Base-by-base conservation (phyloP, 2,329 filamentous ascomycete species). In the Cladosporium oxysporum region DNA sequence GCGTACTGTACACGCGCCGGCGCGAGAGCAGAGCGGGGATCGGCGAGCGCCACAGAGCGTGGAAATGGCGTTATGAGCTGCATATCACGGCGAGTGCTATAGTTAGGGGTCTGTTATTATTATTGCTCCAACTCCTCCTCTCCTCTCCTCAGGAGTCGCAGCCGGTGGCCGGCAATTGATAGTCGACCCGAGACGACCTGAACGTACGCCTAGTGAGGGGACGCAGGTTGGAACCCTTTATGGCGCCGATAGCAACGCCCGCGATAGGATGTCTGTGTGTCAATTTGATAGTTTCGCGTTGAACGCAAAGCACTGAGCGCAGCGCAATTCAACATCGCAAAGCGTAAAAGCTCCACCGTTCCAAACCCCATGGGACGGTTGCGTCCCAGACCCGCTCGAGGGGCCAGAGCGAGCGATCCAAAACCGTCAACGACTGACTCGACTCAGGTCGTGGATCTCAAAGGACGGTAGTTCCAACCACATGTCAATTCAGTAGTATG, bases 281-380 rank as follows among this genome's bases (percentile, higher is more conserved):
- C 41, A 11, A 12, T 21, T 21, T 12, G 41, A 47, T 31, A 21
- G 31, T 55, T 31, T 29, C n/a, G 23, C n/a, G 33, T 47, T 44
- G 35, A 59, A 35, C 11, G 35, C 11, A 35, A 29, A 26, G 28
- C 26, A 29, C 33, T 35, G 33, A 35, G 33, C 33, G 33, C 33
- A 5, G 12, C 33, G 33, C 12, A 35, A 35, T 35, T 35, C 33
- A 35, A 35, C 23, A 26, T 35, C 33, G 12, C 16, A 37, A 37
- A 12, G 35, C 35, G 35, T n/a, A 11, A 41, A 44, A 44, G 41
- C 41, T 44, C 41, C 41, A 23, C 41, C 41, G 12, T 47, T 37
- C n/a, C 18, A 55, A 33, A 29, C 58, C 58, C 58, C 58, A 60
- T 60, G 58, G 58, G 58, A 60, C 58, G 26, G 26, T 49, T 31